phyloP scores from a whole-genome alignment of 495 filamentous ascomycete species.

The Tuber magnatum region DNA sequence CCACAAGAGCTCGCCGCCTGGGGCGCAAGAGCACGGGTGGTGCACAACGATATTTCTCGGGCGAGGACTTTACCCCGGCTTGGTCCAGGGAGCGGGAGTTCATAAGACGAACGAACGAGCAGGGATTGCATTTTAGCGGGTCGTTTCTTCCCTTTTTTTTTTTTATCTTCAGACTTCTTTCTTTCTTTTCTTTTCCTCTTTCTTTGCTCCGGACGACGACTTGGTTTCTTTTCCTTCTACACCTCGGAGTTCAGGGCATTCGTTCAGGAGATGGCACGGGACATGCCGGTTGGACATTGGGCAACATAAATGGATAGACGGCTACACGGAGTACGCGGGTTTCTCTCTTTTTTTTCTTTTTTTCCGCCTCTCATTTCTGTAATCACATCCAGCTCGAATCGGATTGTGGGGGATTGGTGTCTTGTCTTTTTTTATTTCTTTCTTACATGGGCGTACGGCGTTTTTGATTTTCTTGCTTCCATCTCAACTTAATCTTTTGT shows the following conservation, averaged over 20 bases:
- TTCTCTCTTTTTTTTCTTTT: not conserved
- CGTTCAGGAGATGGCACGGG: slow-evolving; percentile 4
- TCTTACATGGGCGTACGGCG: slow-evolving; percentile 5
- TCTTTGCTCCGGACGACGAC: slow-evolving; percentile 4
- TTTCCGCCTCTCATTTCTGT: not conserved
- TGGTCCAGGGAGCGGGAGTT: not conserved
- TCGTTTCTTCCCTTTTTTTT: slow-evolving; percentile 8
- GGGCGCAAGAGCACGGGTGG: slow-evolving; percentile 10
- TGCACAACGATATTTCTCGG: not conserved
- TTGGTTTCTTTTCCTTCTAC: slow-evolving; percentile 3
- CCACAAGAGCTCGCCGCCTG: slow-evolving; percentile 19
- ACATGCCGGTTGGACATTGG: slow-evolving; percentile 11
- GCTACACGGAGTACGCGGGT: slow-evolving; percentile 9
- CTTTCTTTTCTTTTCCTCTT: slow-evolving; percentile 17
- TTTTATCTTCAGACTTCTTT: slow-evolving; percentile 3
- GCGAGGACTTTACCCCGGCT: slow-evolving; percentile 2
- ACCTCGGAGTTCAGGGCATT: slow-evolving; percentile 16
- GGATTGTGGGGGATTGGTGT: slow-evolving; percentile 17
- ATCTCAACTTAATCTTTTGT: not conserved
- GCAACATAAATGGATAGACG: slow-evolving; percentile 16
- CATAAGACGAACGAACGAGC: not conserved
- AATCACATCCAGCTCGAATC: slow-evolving; percentile 8
- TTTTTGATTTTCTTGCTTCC: slow-evolving; percentile 11
- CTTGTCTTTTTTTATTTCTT: slow-evolving; percentile 6
- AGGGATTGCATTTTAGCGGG: not conserved